Evolutionary conservation across 2,329 filamentous ascomycete genomes (phyloP).

Genomic region (Incumbomyces lentus): DNA sequence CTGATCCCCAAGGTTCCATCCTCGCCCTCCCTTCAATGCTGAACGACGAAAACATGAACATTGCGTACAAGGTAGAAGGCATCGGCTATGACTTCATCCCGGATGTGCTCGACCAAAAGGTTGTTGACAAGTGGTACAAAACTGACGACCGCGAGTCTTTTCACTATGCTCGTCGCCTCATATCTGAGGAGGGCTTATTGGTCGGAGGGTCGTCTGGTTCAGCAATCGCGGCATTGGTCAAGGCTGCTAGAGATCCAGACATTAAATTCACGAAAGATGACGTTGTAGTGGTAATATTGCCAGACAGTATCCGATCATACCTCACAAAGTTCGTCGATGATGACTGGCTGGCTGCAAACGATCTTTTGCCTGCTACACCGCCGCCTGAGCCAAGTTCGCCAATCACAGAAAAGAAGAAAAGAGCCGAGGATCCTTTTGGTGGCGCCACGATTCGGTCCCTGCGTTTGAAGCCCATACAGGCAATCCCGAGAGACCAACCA

Average conservation of each 20-base stretch:
- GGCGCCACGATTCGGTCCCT: slow-evolving; percentile 72
- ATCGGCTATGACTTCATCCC: slow-evolving; percentile 99
- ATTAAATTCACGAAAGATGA: slow-evolving; percentile 70
- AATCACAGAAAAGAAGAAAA: slow-evolving; percentile 24
- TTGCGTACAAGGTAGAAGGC: slow-evolving; percentile 93
- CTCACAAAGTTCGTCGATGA: slow-evolving; percentile 98
- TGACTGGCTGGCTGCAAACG: slow-evolving; percentile 96
- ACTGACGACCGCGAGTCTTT: slow-evolving; percentile 90
- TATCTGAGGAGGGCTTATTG: slow-evolving; percentile 85
- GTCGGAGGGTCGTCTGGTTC: slow-evolving; percentile 91
- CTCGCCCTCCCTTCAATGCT: slow-evolving; percentile 69
- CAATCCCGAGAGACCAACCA: slow-evolving; percentile 57
- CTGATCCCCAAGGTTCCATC: slow-evolving; percentile 86
- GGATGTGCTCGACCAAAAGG: slow-evolving; percentile 70
- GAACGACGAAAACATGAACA: slow-evolving; percentile 71
- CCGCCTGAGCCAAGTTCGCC: slow-evolving; percentile 31
- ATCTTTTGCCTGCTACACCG: slow-evolving; percentile 61
- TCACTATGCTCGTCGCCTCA: slow-evolving; percentile 75
- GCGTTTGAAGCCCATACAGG: slow-evolving; percentile 86
- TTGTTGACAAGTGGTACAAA: slow-evolving; percentile 95
- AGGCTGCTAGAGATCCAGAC: slow-evolving; percentile 57
- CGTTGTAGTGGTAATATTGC: slow-evolving; percentile 79
- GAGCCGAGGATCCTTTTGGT: slow-evolving; percentile 57
- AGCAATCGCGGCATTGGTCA: slow-evolving; percentile 71
- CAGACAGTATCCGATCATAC: slow-evolving; percentile 95